Conservation (phyloP, 2,329 filamentous ascomycete genomes). For the Aspergillus flavus region DNA sequence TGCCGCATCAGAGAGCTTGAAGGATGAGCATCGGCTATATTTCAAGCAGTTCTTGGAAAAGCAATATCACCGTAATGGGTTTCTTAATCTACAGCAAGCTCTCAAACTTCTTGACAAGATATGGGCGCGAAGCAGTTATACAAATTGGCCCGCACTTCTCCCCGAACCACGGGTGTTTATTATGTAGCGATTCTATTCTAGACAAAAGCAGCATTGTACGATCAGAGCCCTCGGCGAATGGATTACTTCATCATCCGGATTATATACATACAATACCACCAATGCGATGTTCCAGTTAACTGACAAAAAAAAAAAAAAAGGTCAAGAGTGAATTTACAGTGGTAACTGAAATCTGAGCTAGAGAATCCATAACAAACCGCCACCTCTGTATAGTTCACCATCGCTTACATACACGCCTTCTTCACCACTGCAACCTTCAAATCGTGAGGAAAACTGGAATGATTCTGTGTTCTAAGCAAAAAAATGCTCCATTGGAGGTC, state of each 20-base stretch:
- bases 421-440: background rate
- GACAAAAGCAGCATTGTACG: background rate
- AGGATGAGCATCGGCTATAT: conserved; percentile 1
- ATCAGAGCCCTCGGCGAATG: background rate
- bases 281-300: background rate
- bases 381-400: background rate
- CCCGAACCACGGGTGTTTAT: conserved; percentile 5
- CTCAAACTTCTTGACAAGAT: conserved; percentile 3
- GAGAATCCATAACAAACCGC: background rate
- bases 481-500: no score
- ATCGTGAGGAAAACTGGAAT: background rate
- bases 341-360: background rate
- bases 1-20: conserved; percentile 17
- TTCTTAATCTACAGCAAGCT: conserved; percentile 7
- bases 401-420: background rate
- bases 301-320: background rate
- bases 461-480: background rate
- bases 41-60: conserved; percentile 9
- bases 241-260: background rate
- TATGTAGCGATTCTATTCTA: conserved; percentile 2
- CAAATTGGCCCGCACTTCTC: background rate
- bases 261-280: background rate
- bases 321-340: background rate
- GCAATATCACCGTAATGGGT: conserved; percentile 7
- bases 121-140: conserved; percentile 1